Base-by-base conservation (phyloP, 2,329 filamentous ascomycete species). In the Thielaviopsis populi region DNA sequence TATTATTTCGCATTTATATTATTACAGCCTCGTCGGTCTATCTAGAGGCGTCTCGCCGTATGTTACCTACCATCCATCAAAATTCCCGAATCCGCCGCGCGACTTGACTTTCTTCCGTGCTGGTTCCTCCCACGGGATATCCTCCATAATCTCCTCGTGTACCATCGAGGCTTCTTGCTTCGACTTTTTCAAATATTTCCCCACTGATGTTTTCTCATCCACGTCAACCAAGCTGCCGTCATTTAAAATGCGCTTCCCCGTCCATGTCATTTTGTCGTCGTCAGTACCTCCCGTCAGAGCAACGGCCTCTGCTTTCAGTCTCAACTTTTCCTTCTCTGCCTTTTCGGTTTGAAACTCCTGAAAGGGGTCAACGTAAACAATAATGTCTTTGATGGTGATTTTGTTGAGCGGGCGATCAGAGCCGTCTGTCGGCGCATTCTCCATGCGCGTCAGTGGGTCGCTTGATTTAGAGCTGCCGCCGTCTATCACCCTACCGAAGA, bases 211-310 rank as follows among this genome's bases (percentile, higher is more conserved):
- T 11, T 74, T 73, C 15, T 74, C 73, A 33, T 75, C 74, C 15
- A 71, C 73, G 33, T 72, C 71, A 1, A 80, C 79, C 1, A 83
- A 77, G 0, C 78, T 83, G 0, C 84, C 87, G 69, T 87, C 83
- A 1, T 78, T 80, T 30, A 91, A 79, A 60, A 99, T 83, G 48
- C 91, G 79, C 76, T 97, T 99, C 2, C 94, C 94, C 2, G 94
- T 97, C 94, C 94, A 99, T 2, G 94, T 99, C 1, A 89, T 86
- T 72, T 83, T 84, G 70, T 97, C 91, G 70, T 96, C 92, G 63
- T 95, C 92, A 1, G 85, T 87, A 2, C 87, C 88, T 33, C 88
- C 89, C 63, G 79, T 77, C 64, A 77, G 76, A 70, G 78, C 78
- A 11, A 88, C 77, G 68, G 86, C 82, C 66, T 85, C 85, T 66